A percentile compares a stretch with the other conserved stretches of the same genome.
These are phyloP conservation scores for Tolypocladium endophyticum DNA, from an alignment of 2,329 filamentous ascomycete species.

Conservation along the genomic window DNA sequence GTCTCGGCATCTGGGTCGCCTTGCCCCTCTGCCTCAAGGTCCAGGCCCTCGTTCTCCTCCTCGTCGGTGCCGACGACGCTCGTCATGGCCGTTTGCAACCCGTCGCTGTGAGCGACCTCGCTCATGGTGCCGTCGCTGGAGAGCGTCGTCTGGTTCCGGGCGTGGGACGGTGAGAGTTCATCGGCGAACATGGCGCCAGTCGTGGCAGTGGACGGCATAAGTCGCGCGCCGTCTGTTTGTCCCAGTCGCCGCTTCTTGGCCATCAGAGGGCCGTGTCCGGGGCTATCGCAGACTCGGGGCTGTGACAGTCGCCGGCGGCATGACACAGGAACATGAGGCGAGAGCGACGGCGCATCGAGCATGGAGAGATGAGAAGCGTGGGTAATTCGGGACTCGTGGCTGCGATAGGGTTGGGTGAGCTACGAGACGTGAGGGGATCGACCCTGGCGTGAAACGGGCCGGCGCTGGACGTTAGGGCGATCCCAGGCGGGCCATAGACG, in stretches of 20 bases:
- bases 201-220: not conserved
- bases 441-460: not conserved
- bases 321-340: not conserved
- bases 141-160: conserved; percentile 6
- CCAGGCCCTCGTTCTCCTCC: conserved; percentile 4
- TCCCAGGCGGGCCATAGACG: not conserved
- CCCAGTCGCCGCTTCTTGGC: conserved; percentile 21
- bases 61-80: conserved; percentile 19
- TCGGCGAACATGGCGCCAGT: not conserved
- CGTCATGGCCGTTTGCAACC: conserved; percentile 24
- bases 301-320: not conserved
- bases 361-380: not conserved
- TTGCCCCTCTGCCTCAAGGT: conserved; percentile 1
- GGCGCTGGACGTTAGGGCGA: not conserved
- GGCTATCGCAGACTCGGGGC: conserved; percentile 7
- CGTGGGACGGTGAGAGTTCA: not conserved
- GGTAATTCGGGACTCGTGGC: not conserved
- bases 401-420: not conserved
- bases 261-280: conserved; percentile 11
- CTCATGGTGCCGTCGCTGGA: conserved; percentile 23
- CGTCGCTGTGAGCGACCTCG: conserved; percentile 20
- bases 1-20: conserved; percentile 21
- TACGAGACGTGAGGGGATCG: not conserved
- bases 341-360: not conserved
- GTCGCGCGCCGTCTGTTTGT: conserved; percentile 14